Evolutionary conservation across 2,329 filamentous ascomycete genomes (phyloP), one percentile per base, ranked within the genome.

Genomic region (Curvularia spicifera): DNA sequence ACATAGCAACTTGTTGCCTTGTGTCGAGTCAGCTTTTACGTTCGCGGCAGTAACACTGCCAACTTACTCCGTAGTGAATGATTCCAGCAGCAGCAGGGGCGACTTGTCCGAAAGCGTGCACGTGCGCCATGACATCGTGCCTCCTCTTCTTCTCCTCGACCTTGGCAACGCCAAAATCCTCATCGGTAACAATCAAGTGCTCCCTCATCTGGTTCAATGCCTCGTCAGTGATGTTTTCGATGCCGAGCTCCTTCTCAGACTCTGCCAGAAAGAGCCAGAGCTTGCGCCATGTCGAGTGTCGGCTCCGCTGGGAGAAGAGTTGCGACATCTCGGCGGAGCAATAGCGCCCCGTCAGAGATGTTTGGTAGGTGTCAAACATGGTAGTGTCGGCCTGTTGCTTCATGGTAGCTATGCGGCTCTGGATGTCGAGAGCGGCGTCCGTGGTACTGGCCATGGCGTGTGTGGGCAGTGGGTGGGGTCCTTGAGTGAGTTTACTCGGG

Each of bases 231-330:
- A 97, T 93, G 3, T 45, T 64, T 8, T 85, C 80, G 46, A 96
- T 85, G 2, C 92, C 92, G 2, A 96, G 84, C 76, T 93, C 89
- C 76, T 88, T 88, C 81, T 97, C 89, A 9, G 85, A 83, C 81
- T 96, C 89, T 24, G 93, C 93, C 10, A 97, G 89, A 79, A 84
- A 88, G 44, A 94, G 81, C 93, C 93, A 97, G 18, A 97, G 86
- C 75, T 91, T 84, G 64, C 93, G 87, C 92, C 92, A 96, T 54
- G 87, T 92, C 42, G 86, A 88, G 76, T 88, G 87, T 29, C 92
- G 85, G 53, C 87, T 89, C 43, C 91, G 86, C 58, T 89, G 86
- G 67, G 88, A 89, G 82, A 97, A 97, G 61, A 97, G 86, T 64
- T 85, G 83, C 69, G 88, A 76, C 76, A 78, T 78, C 62, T 76